Evolutionary conservation across 164 flowering plant genomes (phyloP).

Genomic region (Liriodendron chinense): DNA sequence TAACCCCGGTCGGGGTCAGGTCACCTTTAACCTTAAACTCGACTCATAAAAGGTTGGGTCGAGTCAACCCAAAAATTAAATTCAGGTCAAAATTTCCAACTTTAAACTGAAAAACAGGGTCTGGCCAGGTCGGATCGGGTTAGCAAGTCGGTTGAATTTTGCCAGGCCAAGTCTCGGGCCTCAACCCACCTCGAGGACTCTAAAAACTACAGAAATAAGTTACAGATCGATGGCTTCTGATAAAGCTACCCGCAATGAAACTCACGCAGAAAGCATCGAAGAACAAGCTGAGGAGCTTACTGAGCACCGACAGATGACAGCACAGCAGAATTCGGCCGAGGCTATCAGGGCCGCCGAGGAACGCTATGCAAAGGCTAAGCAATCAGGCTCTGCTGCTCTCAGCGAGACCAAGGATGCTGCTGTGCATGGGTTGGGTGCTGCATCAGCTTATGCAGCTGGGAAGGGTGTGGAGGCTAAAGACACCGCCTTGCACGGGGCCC

Average conservation of each 20-base stretch:
- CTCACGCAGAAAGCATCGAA: conserved; percentile 5
- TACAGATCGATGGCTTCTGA: background rate
- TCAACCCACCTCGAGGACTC: background rate
- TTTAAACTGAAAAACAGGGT: no score
- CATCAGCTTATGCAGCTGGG: conserved; percentile 8
- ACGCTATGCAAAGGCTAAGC: conserved; percentile 28
- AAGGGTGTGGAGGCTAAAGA: conserved; percentile 30
- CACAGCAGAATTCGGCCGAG: conserved; percentile 62
- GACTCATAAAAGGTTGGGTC: no score
- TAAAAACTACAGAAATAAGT: background rate
- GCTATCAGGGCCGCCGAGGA: conserved; percentile 51
- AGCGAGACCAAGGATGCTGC: conserved; percentile 9
- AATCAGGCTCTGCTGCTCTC: no score
- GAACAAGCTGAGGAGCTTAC: conserved; percentile 50
- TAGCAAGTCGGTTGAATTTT: no score
- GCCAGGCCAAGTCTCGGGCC: no score
- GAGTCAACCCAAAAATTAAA: no score
- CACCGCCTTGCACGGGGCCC: conserved; percentile 12
- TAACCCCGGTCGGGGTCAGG: no score
- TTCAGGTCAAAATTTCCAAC: no score
- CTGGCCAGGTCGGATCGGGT: no score
- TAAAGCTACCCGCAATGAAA: background rate
- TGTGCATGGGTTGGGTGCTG: conserved; percentile 14
- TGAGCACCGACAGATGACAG: conserved; percentile 29
- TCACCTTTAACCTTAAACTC: no score